Evolutionary conservation across 371 early-diverging fungal genomes (phyloP).

Genomic region (Apophysomyces trapeziformis): DNA sequence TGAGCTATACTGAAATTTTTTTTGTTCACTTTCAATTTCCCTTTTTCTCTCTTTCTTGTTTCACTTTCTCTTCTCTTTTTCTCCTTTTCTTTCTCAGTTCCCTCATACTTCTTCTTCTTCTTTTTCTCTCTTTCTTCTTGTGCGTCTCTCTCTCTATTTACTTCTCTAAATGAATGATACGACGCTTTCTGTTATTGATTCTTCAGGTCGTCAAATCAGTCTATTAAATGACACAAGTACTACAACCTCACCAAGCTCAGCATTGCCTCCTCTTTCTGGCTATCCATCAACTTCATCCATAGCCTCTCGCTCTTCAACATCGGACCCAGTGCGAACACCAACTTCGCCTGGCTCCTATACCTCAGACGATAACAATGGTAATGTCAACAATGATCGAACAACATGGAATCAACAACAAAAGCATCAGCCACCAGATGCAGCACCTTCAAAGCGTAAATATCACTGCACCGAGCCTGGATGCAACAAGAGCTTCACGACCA

Average conservation of each 20-base stretch:
- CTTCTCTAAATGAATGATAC: conserved; percentile 15
- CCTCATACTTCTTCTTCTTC: neutral
- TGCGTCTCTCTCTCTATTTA: conserved; percentile 9
- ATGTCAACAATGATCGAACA: conserved; percentile 11
- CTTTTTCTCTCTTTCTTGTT: conserved; percentile 14
- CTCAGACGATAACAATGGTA: conserved; percentile 1
- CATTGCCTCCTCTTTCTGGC: conserved; percentile 5
- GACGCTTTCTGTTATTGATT: conserved; percentile 24
- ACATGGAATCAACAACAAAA: conserved; percentile 8
- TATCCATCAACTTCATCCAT: conserved; percentile 5
- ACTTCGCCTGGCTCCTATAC: conserved; percentile 6
- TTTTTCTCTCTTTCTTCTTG: conserved; percentile 15
- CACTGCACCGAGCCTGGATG: conserved; percentile 49
- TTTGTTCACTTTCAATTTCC: neutral
- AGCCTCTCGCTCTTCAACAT: neutral
- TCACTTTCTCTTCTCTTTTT: neutral
- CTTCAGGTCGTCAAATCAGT: conserved; percentile 32
- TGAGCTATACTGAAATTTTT: neutral
- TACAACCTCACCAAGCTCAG: conserved; percentile 3
- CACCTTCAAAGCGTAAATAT: conserved; percentile 42
- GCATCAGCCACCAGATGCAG: conserved; percentile 8
- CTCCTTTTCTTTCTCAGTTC: too few relatives aligned
- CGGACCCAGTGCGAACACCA: conserved; percentile 2
- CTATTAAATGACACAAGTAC: conserved; percentile 22
- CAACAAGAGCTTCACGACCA: conserved; percentile 56